Evolutionary conservation across 768 basidiomycete genomes (phyloP).

Genomic region (Rhodotorula diobovata): DNA sequence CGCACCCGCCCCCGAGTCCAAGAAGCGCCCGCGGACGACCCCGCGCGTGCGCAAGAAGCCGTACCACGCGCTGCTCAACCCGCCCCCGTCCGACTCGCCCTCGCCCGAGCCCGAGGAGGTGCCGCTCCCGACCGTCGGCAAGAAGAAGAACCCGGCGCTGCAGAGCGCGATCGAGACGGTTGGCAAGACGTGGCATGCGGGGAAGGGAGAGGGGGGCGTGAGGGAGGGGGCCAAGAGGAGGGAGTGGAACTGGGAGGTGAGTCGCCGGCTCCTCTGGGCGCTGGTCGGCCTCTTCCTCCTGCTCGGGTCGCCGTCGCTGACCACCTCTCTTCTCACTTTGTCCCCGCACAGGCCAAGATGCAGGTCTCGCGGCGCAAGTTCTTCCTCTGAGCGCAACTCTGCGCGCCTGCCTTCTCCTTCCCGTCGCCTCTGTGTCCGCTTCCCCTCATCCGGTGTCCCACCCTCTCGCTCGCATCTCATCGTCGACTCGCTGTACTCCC

Average conservation of each 20-base stretch:
- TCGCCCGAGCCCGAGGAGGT: constrained; percentile 24
- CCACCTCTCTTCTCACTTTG: neutral
- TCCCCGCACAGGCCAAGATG: constrained; percentile 68
- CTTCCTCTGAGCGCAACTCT: constrained; percentile 27
- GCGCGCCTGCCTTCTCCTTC: neutral
- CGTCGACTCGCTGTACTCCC: neutral
- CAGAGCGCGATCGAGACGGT: constrained; percentile 36
- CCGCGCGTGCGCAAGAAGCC: constrained; percentile 29
- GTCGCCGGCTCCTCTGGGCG: constrained; percentile 42
- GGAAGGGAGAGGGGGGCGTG: constrained; percentile 41
- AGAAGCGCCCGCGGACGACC: constrained; percentile 28
- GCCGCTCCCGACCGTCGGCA: constrained; percentile 25
- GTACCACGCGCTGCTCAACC: constrained; percentile 34
- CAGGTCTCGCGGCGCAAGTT: constrained; percentile 86
- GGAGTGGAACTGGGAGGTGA: constrained; percentile 86
- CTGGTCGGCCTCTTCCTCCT: neutral
- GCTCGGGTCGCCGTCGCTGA: constrained; percentile 1
- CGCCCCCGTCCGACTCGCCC: constrained; percentile 15
- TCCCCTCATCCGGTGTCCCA: neutral
- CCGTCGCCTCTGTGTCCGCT: neutral
- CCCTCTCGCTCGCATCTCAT: neutral
- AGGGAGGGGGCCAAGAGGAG: constrained; percentile 60
- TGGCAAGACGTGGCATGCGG: constrained; percentile 41
- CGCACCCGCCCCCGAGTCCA: constrained; percentile 54
- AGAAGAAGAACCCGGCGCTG: constrained; percentile 35